These are phyloP conservation scores for Podospora pseudocomata DNA, from an alignment of 495 filamentous ascomycete genomes.

Conservation along the genomic window DNA sequence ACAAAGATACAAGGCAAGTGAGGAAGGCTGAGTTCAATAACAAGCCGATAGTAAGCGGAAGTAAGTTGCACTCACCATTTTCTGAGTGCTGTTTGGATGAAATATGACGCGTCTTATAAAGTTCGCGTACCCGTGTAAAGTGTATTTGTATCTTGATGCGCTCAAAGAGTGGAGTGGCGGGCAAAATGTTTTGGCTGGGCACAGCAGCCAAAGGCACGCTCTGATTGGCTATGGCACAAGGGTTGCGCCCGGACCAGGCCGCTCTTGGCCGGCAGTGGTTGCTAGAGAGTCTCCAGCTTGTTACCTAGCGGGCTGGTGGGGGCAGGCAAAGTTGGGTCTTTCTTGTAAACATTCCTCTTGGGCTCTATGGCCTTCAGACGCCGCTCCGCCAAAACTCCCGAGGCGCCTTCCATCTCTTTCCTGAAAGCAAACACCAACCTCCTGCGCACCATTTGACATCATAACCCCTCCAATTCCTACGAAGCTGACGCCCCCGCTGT, in stretches of 20 bases:
- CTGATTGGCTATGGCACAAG: conserved; percentile 12
- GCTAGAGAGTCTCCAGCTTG: conserved; percentile 24
- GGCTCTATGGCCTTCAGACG: background rate
- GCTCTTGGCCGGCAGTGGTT: conserved; percentile 14
- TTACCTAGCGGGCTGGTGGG: conserved; percentile 22
- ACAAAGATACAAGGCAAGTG: background rate
- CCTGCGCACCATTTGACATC: background rate
- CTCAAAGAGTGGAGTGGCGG: background rate
- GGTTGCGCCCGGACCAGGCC: background rate
- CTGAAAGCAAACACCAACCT: conserved; percentile 4
- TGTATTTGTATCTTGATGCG: conserved; percentile 14
- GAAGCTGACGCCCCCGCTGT: conserved; percentile 16
- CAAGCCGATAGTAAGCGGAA: background rate
- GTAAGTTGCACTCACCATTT: conserved; percentile 22
- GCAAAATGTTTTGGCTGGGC: conserved; percentile 13
- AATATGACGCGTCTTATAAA: conserved; percentile 16
- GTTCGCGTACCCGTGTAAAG: conserved; percentile 24
- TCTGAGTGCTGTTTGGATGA: background rate
- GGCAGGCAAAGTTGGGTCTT: conserved; percentile 14
- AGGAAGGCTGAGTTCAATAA: background rate
- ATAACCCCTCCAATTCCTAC: conserved; percentile 19
- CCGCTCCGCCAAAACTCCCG: background rate
- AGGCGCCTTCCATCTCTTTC: conserved; percentile 6
- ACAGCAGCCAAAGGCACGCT: background rate
- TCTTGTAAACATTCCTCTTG: conserved; percentile 24